phyloP scores from a whole-genome alignment of 805 yeast genomes.

The Debaryomyces hansenii region DNA sequence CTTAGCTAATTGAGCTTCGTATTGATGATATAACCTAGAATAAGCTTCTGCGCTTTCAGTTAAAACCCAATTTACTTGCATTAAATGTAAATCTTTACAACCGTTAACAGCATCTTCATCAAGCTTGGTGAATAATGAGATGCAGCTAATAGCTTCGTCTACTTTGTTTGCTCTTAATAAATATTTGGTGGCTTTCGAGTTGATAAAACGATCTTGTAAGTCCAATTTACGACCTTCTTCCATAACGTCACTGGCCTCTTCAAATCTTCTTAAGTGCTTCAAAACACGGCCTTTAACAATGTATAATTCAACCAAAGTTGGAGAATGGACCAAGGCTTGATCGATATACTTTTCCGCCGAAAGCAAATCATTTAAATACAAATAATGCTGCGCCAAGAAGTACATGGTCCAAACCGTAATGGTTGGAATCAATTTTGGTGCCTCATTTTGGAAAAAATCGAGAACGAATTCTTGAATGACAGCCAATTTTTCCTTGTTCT shows the following conservation, averaged over 20 bases:
- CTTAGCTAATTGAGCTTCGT: slow-evolving; percentile 16
- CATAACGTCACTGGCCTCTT: slow-evolving; percentile 64
- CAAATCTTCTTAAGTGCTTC: slow-evolving; percentile 65
- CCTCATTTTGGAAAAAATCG: slow-evolving; percentile 40
- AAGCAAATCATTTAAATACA: slow-evolving; percentile 52
- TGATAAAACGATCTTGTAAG: slow-evolving; percentile 87
- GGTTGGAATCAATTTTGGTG: slow-evolving; percentile 41
- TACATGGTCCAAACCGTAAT: slow-evolving; percentile 68
- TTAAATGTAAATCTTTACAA: slow-evolving; percentile 76
- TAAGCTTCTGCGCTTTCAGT: slow-evolving; percentile 84
- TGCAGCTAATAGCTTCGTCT: slow-evolving; percentile 70
- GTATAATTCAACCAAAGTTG: slow-evolving; percentile 81
- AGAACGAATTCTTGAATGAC: slow-evolving; percentile 55
- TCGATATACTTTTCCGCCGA: slow-evolving; percentile 61
- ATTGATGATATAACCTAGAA: slow-evolving; percentile 50
- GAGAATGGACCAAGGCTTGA: slow-evolving; percentile 67
- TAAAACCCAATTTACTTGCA: slow-evolving; percentile 93
- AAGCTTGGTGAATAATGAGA: slow-evolving; percentile 75
- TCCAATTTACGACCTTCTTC: slow-evolving; percentile 74
- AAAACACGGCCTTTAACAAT: slow-evolving; percentile 77
- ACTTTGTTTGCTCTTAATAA: slow-evolving; percentile 71
- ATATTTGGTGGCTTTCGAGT: slow-evolving; percentile 85
- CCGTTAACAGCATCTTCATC: slow-evolving; percentile 84
- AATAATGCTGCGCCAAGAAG: slow-evolving; percentile 76
- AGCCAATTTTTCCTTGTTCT: slow-evolving; percentile 36